phyloP scores from a whole-genome alignment of 192 early-diverging fungal species.

The Entomortierella chlamydospora region DNA sequence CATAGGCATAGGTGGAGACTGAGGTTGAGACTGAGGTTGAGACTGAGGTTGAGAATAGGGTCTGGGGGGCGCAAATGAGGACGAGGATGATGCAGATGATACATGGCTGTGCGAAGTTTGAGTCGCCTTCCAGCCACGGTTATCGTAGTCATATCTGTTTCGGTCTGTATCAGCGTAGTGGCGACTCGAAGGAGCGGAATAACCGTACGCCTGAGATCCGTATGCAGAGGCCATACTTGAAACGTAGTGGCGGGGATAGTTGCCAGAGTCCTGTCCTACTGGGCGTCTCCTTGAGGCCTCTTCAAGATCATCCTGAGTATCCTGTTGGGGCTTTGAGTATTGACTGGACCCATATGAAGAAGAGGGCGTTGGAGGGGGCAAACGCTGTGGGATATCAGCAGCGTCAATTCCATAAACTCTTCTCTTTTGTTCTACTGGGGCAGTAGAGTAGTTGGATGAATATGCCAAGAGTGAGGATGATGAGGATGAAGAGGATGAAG shows the following conservation, averaged over 20 bases:
- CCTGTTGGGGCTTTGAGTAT: slow-evolving; percentile 32
- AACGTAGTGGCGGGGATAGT: slow-evolving; percentile 19
- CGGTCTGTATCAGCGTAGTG: slow-evolving; percentile 6
- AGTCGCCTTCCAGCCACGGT: slow-evolving; percentile 20
- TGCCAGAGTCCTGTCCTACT: slow-evolving; percentile 9
- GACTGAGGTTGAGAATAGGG: too few species aligned
- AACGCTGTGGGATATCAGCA: slow-evolving; percentile 22
- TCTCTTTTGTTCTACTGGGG: slow-evolving; percentile 5
- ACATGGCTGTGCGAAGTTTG: background rate
- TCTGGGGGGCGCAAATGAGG: too few species aligned
- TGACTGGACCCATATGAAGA: slow-evolving; percentile 30
- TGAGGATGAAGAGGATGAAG: slow-evolving; percentile 1
- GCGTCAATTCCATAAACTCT: slow-evolving; percentile 51
- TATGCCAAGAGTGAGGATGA: too few species aligned
- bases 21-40: slow-evolving; percentile 27
- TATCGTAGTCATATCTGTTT: slow-evolving; percentile 31
- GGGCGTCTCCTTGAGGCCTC: slow-evolving; percentile 18
- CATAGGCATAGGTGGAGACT: slow-evolving; percentile 12
- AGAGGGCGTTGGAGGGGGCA: slow-evolving; percentile 25
- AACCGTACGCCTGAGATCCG: slow-evolving; percentile 27
- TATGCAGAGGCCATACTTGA: slow-evolving; percentile 18
- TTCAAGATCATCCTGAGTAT: slow-evolving; percentile 20
- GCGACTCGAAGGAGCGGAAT: background rate
- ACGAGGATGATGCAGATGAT: slow-evolving; percentile 5
- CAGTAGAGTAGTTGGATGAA: slow-evolving; percentile 19